Evolutionary conservation across 2,329 filamentous ascomycete genomes (phyloP), one percentile per base, ranked within the genome.

Genomic region (Xylaria digitata): DNA sequence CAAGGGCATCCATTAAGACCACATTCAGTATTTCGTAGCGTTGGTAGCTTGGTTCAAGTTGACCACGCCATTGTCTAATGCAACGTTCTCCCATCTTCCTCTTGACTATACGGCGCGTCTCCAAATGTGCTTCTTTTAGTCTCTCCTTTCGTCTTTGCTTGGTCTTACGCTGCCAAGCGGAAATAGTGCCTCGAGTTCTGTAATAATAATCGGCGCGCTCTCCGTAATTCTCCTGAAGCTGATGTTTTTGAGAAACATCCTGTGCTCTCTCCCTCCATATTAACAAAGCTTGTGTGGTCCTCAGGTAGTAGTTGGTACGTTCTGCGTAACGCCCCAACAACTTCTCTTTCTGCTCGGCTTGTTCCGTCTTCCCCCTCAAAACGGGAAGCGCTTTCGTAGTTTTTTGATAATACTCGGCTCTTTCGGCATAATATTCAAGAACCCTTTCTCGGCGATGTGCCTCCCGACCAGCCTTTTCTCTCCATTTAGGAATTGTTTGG

Each of bases 81-180:
- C 73, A 76, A 17, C 75, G 75, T 26, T 70, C 69, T 9, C 76
- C 76, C 75, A 78, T 77, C 3, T 72, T 72, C 63, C 71, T 77
- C 70, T 78, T 78, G 26, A 78, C 76, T 58, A 72, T 67, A 15
- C 76, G 76, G 23, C 76, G 76, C 17, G 75, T 75, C 66, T 77
- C 76, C 45, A 77, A 55, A 66, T 78, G 72, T 7, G 76, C 75
- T 32, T 78, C 75, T 56, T 70, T 76, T 15, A 78, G 64, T 46
- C 70, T 75, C 42, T 73, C 65, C 63, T 75, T 78, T n/a, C 75
- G 75, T 53, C 61, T 75, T 64, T 75, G 57, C 54, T 75, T 76
- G 2, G 76, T 68, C 23, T 59, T 43, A 1, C 72, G 58, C 46
- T 70, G 69, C 76, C 76, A 78, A 9, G 66, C 46, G 17, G 69